Percentiles rank a stretch among this genome's conserved stretches.
Conservation (phyloP, 1,284 basidiomycete species). For the Fistulinella cinereoalba region DNA sequence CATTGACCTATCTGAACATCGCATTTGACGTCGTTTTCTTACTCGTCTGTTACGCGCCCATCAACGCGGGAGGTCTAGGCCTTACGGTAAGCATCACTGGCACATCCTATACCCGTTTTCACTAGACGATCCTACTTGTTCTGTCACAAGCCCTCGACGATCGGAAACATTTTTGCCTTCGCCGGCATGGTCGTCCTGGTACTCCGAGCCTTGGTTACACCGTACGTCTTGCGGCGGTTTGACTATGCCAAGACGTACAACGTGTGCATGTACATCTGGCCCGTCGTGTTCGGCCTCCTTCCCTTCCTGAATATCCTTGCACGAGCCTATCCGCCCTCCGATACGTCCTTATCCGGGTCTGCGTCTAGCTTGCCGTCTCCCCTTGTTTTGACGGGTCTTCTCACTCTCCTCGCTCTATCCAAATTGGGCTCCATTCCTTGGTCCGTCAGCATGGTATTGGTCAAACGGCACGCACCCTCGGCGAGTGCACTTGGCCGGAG, state of each 20-base stretch:
- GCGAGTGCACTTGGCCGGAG: slow-evolving; percentile 13
- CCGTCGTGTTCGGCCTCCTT: slow-evolving; percentile 11
- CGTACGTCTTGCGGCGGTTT: slow-evolving; percentile 19
- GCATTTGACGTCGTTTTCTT: slow-evolving; percentile 22
- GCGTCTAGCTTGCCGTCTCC: neutral
- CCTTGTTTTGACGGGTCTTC: slow-evolving; percentile 15
- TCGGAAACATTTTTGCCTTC: slow-evolving; percentile 16
- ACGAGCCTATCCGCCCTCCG: no score
- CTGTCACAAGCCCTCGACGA: slow-evolving; percentile 19
- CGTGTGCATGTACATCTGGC: slow-evolving; percentile 23
- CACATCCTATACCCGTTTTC: neutral
- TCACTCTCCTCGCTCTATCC: slow-evolving; percentile 16
- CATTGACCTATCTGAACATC: slow-evolving; percentile 16
- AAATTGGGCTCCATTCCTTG: slow-evolving; percentile 18
- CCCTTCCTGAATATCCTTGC: slow-evolving; percentile 18
- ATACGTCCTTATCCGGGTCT: no score
- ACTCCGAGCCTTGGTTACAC: slow-evolving; percentile 16
- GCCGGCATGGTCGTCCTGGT: slow-evolving; percentile 14
- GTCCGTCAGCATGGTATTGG: slow-evolving; percentile 21
- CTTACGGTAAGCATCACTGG: slow-evolving; percentile 10
- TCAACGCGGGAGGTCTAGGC: slow-evolving; percentile 19
- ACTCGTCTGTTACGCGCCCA: slow-evolving; percentile 19
- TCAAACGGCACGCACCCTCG: slow-evolving; percentile 17
- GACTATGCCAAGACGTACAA: slow-evolving; percentile 21
- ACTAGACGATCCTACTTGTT: no score